Conservation (phyloP, 164 flowering plant genomes). For the Echeveria elegans region DNA sequence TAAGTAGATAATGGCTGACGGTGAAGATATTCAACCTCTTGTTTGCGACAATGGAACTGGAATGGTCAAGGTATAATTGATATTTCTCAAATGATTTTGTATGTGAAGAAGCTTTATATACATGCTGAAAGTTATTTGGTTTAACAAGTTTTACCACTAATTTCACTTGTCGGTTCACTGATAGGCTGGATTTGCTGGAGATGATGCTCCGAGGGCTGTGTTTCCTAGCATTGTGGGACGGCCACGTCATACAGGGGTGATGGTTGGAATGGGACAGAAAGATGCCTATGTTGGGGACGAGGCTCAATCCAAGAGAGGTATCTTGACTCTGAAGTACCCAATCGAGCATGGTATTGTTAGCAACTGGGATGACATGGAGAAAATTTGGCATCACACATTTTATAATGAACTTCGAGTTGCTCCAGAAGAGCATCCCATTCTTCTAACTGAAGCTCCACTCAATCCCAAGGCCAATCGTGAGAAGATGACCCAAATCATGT, state of each 20-base stretch:
- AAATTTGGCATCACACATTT: slow-evolving; percentile 1
- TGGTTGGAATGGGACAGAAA: not conserved
- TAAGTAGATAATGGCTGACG: not conserved
- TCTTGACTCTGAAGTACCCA: slow-evolving; percentile 53
- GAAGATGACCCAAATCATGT: slow-evolving; percentile 6
- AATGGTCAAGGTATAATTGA: not conserved
- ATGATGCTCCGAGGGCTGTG: slow-evolving; percentile 79
- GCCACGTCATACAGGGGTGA: not conserved
- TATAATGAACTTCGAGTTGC: slow-evolving; percentile 22
- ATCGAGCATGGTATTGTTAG: slow-evolving; percentile 81
- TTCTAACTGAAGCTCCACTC: slow-evolving; percentile 60
- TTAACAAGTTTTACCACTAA: not conserved
- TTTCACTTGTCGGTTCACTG: not conserved
- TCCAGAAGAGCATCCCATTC: slow-evolving; percentile 73
- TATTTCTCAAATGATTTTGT: no score
- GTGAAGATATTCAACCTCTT: not conserved
- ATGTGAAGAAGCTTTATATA: not conserved
- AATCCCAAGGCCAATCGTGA: slow-evolving; percentile 9
- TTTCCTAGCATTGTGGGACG: slow-evolving; percentile 33
- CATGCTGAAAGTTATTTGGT: not conserved
- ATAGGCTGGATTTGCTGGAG: slow-evolving; percentile 17
- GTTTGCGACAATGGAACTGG: slow-evolving; percentile 1
- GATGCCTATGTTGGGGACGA: not conserved
- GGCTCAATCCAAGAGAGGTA: not conserved
- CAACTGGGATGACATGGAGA: slow-evolving; percentile 59